A percentile compares a stretch with the other conserved stretches of the same genome.
These are phyloP conservation scores for Przewalskia tangutica DNA, from an alignment of 257 asterid species.

Conservation along the genomic window DNA sequence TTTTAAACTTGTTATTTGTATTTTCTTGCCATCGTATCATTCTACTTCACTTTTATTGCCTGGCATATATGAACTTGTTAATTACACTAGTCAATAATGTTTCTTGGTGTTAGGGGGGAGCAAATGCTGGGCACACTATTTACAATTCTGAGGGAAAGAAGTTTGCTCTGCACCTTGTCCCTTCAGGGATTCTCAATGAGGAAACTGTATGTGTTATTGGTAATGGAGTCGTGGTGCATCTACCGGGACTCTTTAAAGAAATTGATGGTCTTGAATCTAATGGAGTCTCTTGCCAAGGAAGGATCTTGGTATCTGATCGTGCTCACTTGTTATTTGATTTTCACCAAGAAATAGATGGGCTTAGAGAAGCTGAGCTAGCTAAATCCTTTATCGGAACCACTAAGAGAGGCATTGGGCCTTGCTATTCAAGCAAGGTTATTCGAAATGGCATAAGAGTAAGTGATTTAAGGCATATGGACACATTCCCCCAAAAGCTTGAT, in stretches of 20 bases:
- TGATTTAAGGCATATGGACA: constrained; percentile 96
- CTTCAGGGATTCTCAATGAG: constrained; percentile 80
- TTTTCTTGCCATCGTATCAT: neutral
- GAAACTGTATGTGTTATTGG: constrained; percentile 45
- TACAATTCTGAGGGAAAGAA: constrained; percentile 93
- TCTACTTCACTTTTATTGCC: neutral
- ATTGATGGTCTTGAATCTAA: constrained; percentile 77
- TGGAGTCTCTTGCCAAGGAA: constrained; percentile 75
- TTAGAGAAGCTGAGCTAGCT: constrained; percentile 85
- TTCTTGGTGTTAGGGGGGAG: constrained; percentile 67
- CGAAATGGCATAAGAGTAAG: constrained; percentile 86
- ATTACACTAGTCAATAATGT: neutral
- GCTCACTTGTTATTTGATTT: constrained; percentile 89
- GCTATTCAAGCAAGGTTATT: constrained; percentile 90
- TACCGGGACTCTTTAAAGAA: constrained; percentile 79
- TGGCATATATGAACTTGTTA: neutral
- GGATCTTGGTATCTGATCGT: constrained; percentile 86
- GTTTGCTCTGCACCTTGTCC: constrained; percentile 92
- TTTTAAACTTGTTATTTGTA: neutral
- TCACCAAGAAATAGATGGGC: constrained; percentile 82
- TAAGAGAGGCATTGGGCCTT: constrained; percentile 93
- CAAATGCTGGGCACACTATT: constrained; percentile 98
- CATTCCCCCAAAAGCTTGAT: constrained; percentile 84
- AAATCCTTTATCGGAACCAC: constrained; percentile 94
- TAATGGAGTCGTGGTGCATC: constrained; percentile 88